A percentile compares a stretch with the other conserved stretches of the same genome.
Evolutionary conservation across 306 rosid species (phyloP).

Genomic region (Vicia villosa): DNA sequence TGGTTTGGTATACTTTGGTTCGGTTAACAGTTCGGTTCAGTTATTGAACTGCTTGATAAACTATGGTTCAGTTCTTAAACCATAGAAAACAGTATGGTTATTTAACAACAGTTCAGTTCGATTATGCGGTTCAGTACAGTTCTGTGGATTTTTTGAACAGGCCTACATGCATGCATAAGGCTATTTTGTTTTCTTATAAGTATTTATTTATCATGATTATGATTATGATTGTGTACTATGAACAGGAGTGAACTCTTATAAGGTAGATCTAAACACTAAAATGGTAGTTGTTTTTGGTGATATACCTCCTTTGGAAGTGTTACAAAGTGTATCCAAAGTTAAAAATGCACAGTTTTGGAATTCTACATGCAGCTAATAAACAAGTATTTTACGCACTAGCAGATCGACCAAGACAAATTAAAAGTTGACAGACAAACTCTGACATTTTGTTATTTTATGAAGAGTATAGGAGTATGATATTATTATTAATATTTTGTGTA

Average conservation of each 20-base stretch:
- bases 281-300: slow-evolving; percentile 81
- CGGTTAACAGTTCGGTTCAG: too few relatives aligned
- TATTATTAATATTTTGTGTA: not conserved
- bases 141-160: too few relatives aligned
- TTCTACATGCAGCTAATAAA: slow-evolving; percentile 31
- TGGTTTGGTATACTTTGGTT: too few relatives aligned
- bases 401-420: not conserved
- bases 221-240: too few relatives aligned
- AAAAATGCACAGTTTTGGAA: slow-evolving; percentile 75
- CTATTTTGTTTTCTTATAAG: slow-evolving; percentile 20
- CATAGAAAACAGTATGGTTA: too few relatives aligned
- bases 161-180: slow-evolving; percentile 10
- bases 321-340: slow-evolving; percentile 73
- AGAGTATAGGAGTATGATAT: not conserved
- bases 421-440: not conserved
- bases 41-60: too few relatives aligned
- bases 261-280: slow-evolving; percentile 78
- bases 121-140: too few relatives aligned
- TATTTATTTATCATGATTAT: not conserved
- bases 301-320: slow-evolving; percentile 76
- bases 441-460: not conserved
- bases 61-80: too few relatives aligned
- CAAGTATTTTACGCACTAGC: too few relatives aligned
- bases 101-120: too few relatives aligned
- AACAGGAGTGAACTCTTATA: slow-evolving; percentile 80